phyloP scores from a whole-genome alignment of 805 yeast species.

The Pichia membranifaciens region DNA sequence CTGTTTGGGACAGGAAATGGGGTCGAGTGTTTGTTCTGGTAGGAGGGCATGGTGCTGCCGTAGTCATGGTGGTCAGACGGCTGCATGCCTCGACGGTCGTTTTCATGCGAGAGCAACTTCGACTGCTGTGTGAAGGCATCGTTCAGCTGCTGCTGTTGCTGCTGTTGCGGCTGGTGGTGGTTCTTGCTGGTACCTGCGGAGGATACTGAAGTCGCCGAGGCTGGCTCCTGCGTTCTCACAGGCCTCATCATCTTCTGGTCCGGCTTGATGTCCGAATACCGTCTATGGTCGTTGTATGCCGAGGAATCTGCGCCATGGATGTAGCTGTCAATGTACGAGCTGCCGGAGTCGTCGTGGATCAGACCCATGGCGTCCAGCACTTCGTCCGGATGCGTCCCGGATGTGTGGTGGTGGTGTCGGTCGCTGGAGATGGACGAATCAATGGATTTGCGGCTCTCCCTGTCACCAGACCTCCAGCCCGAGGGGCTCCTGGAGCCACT shows the following conservation, averaged over 20 bases:
- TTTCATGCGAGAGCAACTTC: not conserved
- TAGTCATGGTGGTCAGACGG: not conserved
- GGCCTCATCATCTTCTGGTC: slow-evolving; percentile 11
- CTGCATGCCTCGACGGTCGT: slow-evolving; percentile 4
- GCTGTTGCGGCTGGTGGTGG: not conserved
- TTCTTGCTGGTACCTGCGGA: too few relatives aligned
- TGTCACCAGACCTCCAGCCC: not conserved
- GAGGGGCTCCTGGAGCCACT: not conserved
- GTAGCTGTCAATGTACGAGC: too few relatives aligned
- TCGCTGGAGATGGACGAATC: not conserved
- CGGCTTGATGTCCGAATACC: slow-evolving; percentile 1
- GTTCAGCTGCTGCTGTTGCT: not conserved
- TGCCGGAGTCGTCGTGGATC: slow-evolving; percentile 6
- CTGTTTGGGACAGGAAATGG: not conserved
- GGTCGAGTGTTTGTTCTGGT: not conserved
- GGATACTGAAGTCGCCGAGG: too few relatives aligned
- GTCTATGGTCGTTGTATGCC: slow-evolving; percentile 9
- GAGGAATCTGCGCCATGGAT: not conserved
- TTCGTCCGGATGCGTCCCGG: slow-evolving; percentile 5
- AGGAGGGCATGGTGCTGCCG: not conserved
- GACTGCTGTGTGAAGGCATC: slow-evolving; percentile 10
- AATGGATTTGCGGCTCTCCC: not conserved
- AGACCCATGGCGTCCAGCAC: slow-evolving; percentile 15
- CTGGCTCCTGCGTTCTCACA: not conserved
- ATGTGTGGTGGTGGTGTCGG: not conserved